Base-by-base conservation (phyloP, 2,329 filamentous ascomycete species). In the Colletotrichum noveboracense region DNA sequence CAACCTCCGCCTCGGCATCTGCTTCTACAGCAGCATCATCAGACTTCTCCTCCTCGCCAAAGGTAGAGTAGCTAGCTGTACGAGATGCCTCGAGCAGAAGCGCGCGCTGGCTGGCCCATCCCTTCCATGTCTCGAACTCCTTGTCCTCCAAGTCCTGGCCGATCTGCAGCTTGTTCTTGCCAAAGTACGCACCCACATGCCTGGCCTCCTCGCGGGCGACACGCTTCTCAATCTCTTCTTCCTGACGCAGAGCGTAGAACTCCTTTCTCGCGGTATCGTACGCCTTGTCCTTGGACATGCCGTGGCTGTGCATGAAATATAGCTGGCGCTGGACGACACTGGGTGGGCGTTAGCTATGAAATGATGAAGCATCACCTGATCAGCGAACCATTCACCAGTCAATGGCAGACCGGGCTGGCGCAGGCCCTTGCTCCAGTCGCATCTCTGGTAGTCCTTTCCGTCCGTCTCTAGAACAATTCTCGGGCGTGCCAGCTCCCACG, bases 401-500 rank as follows among this genome's bases (percentile, higher is more conserved):
- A 98, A 83, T 52, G 91, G 91, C 83, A 95, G 93, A 43, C 93
- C 94, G 7, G 89, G 90, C 86, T 98, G 97, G 80, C 89, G 87
- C 79, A 98, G 84, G 28, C 89, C 91, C 80, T 85, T 92, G 79
- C 93, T 94, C 96, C 96, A 98, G 84, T 98, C 92, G 80, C 92
- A 93, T 70, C 86, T 88, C 83, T 93, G 91, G 67, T 91, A 88
- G 82, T 99, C 96, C 82, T 94, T 94, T 69, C 97, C 97, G 81
- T 96, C 94, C 79, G 93, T 88, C 86, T 99, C 97, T 12, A 98
- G 87, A 62, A 99, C 88, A 74, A 98, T 89, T 79, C 95, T 91
- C 70, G 97, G 97, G 77, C 96, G 91, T 21, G 97, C 97, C 82
- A 99, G 87, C 86, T 99, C 97, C 97, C 97, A 99, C 7, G 97